Conservation (phyloP, 345 rosid species). For the Pugionium cornutum region DNA sequence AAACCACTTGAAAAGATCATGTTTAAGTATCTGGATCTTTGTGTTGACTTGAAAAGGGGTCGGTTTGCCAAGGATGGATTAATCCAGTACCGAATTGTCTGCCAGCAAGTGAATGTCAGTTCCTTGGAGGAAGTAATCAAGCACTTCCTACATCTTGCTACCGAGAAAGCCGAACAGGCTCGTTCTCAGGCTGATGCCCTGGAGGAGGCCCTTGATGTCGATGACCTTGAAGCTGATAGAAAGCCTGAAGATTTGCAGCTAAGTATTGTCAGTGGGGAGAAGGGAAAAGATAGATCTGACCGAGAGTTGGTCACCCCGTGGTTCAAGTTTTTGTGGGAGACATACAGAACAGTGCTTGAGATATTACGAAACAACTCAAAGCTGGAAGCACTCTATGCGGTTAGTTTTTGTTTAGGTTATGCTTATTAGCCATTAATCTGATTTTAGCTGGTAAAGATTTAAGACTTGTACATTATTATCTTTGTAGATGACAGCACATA, state of each 20-base stretch:
- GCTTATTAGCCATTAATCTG: slow-evolving; percentile 2
- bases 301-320: slow-evolving; percentile 97
- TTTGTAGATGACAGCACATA: slow-evolving; percentile 93
- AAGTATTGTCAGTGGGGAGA: slow-evolving; percentile 97
- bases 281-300: slow-evolving; percentile 98
- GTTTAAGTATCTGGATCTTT: slow-evolving; percentile 95
- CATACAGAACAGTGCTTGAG: slow-evolving; percentile 97
- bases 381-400: slow-evolving; percentile 98
- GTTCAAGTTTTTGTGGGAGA: slow-evolving; percentile 99
- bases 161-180: slow-evolving; percentile 97
- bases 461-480: slow-evolving; percentile 18
- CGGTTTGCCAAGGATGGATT: slow-evolving; percentile 96
- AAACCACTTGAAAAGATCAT: slow-evolving; percentile 86
- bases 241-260: slow-evolving; percentile 98
- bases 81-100: slow-evolving; percentile 89
- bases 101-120: slow-evolving; percentile 91
- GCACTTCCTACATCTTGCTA: slow-evolving; percentile 91
- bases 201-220: slow-evolving; percentile 99
- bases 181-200: slow-evolving; percentile 87
- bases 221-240: slow-evolving; percentile 97
- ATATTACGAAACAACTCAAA: slow-evolving; percentile 93
- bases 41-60: slow-evolving; percentile 91
- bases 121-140: slow-evolving; percentile 99
- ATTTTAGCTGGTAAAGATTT: slow-evolving; percentile 8
- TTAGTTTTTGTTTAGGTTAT: slow-evolving; percentile 39